Conservation (phyloP, 2,329 filamentous ascomycete species). For the Trichoderma sp. region DNA sequence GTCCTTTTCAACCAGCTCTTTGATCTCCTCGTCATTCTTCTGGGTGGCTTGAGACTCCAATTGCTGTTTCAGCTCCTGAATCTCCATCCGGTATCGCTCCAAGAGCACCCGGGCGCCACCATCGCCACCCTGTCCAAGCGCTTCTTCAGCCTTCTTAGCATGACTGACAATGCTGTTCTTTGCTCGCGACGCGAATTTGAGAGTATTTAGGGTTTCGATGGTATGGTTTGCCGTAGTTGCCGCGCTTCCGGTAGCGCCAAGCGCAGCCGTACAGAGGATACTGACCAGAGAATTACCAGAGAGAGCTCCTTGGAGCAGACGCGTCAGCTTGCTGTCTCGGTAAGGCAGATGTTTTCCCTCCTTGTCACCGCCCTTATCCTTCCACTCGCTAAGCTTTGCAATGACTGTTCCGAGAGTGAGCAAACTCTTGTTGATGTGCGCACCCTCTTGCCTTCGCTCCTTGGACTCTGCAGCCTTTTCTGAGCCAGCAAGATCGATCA, state of each 20-base stretch:
- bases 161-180: slow-evolving; percentile 99
- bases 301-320: slow-evolving; percentile 86
- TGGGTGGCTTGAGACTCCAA: slow-evolving; percentile 79
- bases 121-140: slow-evolving; percentile 76
- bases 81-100: slow-evolving; percentile 93
- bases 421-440: slow-evolving; percentile 97
- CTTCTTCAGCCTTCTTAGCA: slow-evolving; percentile 92
- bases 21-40: slow-evolving; percentile 62
- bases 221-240: slow-evolving; percentile 75
- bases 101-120: slow-evolving; percentile 83
- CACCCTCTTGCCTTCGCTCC: slow-evolving; percentile 89
- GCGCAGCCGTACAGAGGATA: slow-evolving; percentile 94
- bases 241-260: slow-evolving; percentile 72
- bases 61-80: slow-evolving; percentile 76
- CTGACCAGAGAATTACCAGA: slow-evolving; percentile 94
- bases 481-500: slow-evolving; percentile 95
- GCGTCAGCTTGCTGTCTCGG: slow-evolving; percentile 94
- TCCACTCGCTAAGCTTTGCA: slow-evolving; percentile 83
- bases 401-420: slow-evolving; percentile 95
- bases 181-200: slow-evolving; percentile 94
- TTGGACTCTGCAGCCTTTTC: slow-evolving; percentile 95
- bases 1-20: slow-evolving; percentile 67
- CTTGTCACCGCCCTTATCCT: slow-evolving; percentile 78
- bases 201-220: slow-evolving; percentile 87
- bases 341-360: slow-evolving; percentile 94